These are phyloP conservation scores for Russula sp. DNA, from an alignment of 768 basidiomycete genomes.

Conservation along the genomic window DNA sequence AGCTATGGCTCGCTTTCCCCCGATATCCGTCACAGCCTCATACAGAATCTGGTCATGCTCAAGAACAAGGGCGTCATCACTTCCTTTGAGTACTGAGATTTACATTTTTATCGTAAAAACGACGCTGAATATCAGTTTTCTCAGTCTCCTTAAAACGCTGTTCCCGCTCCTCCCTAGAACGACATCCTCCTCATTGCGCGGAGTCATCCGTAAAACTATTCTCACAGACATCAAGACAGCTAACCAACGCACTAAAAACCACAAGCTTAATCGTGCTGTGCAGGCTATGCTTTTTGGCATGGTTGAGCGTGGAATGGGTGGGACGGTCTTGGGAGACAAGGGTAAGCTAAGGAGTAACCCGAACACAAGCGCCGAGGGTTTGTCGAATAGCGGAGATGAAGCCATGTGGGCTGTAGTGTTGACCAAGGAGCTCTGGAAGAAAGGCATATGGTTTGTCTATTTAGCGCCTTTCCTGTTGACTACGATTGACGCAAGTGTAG, in stretches of 20 bases:
- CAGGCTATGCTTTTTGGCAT: conserved; percentile 95
- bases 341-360: conserved; percentile 54
- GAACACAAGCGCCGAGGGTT: conserved; percentile 36
- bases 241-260: conserved; percentile 83
- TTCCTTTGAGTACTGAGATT: conserved; percentile 73
- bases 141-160: conserved; percentile 80
- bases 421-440: conserved; percentile 91
- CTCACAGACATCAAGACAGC: conserved; percentile 89
- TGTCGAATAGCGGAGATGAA: conserved; percentile 59
- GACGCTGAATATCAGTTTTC: not conserved
- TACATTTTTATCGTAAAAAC: not conserved
- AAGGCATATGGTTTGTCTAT: conserved; percentile 68
- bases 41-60: conserved; percentile 90
- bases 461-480: not conserved
- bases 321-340: conserved; percentile 76
- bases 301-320: conserved; percentile 89
- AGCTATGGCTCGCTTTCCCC: conserved; percentile 68
- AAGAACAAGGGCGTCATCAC: conserved; percentile 89
- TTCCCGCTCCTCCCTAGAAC: conserved; percentile 95
- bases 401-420: conserved; percentile 97
- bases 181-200: conserved; percentile 74
- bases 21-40: conserved; percentile 77
- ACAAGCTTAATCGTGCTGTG: conserved; percentile 92
- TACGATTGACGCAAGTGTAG: conserved; percentile 33
- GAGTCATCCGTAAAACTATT: conserved; percentile 89